Evolutionary conservation across 306 rosid genomes (phyloP).

Genomic region (Lathyrus aphaca): DNA sequence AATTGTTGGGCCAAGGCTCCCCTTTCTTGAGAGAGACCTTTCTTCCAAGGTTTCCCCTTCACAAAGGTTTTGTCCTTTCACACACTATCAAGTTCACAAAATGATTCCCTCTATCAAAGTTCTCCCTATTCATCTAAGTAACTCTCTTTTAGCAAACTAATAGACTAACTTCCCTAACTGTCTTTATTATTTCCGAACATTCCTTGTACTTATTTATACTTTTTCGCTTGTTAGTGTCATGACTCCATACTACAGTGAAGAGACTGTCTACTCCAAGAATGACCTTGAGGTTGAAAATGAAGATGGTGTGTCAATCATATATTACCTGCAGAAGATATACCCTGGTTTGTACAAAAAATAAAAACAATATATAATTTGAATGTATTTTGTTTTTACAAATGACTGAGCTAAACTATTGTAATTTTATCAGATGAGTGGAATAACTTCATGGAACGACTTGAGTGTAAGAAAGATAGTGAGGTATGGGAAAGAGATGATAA

Average conservation of each 20-base stretch:
- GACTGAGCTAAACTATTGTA: constrained; percentile 28
- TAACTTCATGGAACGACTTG: constrained; percentile 91
- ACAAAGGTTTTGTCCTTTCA: constrained; percentile 3
- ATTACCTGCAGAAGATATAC: constrained; percentile 92
- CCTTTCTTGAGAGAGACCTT: constrained; percentile 5
- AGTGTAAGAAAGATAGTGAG: constrained; percentile 82
- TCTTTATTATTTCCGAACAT: constrained; percentile 28
- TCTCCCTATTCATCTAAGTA: constrained; percentile 12
- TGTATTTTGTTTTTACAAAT: constrained; percentile 28
- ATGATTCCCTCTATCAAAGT: not conserved
- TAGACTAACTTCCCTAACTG: not conserved
- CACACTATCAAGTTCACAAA: constrained; percentile 7
- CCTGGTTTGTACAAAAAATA: constrained; percentile 69
- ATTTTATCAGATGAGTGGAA: constrained; percentile 86
- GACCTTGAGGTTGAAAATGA: constrained; percentile 97
- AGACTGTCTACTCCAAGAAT: constrained; percentile 87
- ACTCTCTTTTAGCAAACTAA: constrained; percentile 6
- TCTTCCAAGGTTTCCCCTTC: constrained; percentile 6
- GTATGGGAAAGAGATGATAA: constrained; percentile 88
- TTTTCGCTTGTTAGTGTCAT: constrained; percentile 63
- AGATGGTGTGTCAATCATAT: constrained; percentile 93
- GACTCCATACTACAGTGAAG: constrained; percentile 98
- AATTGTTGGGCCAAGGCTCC: constrained; percentile 1
- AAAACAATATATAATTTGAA: constrained; percentile 30
- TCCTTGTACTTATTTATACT: constrained; percentile 15